Evolutionary conservation across 306 rosid species (phyloP), one percentile per base, ranked within the genome.

Genomic region (Rubus idaeus): DNA sequence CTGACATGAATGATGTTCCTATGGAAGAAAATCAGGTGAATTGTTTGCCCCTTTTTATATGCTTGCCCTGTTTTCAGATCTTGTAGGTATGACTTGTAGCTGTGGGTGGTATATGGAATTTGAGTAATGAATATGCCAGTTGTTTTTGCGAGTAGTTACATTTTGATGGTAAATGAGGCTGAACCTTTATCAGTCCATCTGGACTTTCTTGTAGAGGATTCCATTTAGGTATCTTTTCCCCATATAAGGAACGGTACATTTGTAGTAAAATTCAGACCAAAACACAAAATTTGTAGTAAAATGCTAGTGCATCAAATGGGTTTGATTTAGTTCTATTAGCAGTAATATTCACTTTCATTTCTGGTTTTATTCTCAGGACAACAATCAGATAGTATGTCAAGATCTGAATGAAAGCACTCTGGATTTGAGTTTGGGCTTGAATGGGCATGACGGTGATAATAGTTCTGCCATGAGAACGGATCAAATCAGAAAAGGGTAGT

Each of bases 321-420:
- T 23, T 64, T 45, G 17, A 10, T 46, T 16, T 16, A 40, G 30
- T 63, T 49, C 20, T 21, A 10, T 10, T 75, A 5, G n/a, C 53
- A 11, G 10, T 44, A 23, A 3, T 9, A 47, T 62, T 64, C 74
- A 81, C 17, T 81, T 18, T 23, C 62, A 17, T 20, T 79, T 77
- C 11, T 63, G 68, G 13, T 79, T 78, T 74, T 81, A 71, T 65
- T 87, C 81, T 65, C 91, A 87, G 96, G 93, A 86, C 55, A 86
- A 85, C 49, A 83, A 79, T 80, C 89, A 85, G 75, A 80, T 78
- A 68, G 94, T 90, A 23, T 87, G 97, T 55, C 99, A 95, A 88
- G 99, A 95, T 87, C 89, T 95, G 84, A 95, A 92, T 47, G 97
- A 92, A 81, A 94, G 96, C 76, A 93, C 95, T 46, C 77, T 95